phyloP scores from a whole-genome alignment of 306 rosid genomes.

The Quercus mongolica region DNA sequence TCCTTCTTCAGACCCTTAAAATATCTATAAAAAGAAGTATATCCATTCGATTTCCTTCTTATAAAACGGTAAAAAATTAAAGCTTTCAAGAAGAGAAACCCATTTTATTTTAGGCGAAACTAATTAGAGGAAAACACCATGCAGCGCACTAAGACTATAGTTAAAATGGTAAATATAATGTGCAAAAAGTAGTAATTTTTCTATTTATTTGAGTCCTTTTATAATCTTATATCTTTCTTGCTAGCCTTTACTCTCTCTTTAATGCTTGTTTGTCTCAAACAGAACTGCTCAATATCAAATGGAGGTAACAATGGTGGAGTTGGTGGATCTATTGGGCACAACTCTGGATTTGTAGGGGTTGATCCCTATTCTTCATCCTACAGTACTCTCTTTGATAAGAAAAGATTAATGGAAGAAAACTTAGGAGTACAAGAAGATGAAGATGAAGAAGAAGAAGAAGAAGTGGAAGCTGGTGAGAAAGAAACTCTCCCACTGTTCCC shows the following conservation, averaged over 20 bases:
- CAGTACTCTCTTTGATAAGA: conserved; percentile 49
- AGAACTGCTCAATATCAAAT: conserved; percentile 70
- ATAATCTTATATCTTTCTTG: not conserved
- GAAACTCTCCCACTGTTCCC: conserved; percentile 97
- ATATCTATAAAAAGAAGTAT: conserved; percentile 27
- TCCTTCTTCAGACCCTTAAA: conserved; percentile 19
- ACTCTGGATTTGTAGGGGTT: conserved; percentile 60
- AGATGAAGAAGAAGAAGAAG: conserved; percentile 16
- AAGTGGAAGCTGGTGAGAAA: conserved; percentile 36
- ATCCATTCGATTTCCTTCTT: not conserved
- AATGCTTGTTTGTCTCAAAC: not conserved
- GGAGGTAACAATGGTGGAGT: conserved; percentile 46
- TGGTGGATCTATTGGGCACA: conserved; percentile 38
- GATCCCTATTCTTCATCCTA: conserved; percentile 63
- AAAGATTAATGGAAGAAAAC: conserved; percentile 35
- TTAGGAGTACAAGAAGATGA: conserved; percentile 23
- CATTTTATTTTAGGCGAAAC: conserved; percentile 8
- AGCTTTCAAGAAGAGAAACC: conserved; percentile 11
- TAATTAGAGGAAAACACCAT: not conserved
- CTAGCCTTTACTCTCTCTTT: not conserved
- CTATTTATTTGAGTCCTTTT: not conserved
- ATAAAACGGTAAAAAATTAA: not conserved
- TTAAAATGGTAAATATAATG: not conserved
- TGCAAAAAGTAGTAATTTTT: not conserved
- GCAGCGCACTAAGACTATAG: not conserved